These are phyloP conservation scores for Elymus sibiricus DNA, from an alignment of 176 grass and related monocot species.

Conservation along the genomic window DNA sequence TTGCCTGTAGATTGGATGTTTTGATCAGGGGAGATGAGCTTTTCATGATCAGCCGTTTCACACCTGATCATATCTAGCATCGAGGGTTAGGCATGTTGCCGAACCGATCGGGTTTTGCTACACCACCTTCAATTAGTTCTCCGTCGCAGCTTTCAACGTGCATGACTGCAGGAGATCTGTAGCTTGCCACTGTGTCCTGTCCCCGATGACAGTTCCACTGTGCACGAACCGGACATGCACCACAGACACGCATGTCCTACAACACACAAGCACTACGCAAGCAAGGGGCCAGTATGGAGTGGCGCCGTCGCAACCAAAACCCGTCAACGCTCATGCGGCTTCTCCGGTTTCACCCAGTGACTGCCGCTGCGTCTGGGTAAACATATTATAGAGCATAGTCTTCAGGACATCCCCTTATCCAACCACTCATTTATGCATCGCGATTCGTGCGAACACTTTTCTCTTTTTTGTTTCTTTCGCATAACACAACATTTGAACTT, in stretches of 20 bases:
- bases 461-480: no score
- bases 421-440: no score
- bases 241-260: constrained; percentile 20
- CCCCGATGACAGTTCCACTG: constrained; percentile 31
- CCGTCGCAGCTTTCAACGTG: constrained; percentile 27
- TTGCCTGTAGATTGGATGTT: neutral
- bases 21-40: neutral
- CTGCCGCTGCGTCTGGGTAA: neutral
- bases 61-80: neutral
- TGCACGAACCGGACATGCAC: constrained; percentile 10
- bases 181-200: constrained; percentile 24
- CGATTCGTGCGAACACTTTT: no score
- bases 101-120: neutral
- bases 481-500: no score
- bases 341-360: constrained; percentile 33
- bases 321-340: constrained; percentile 14
- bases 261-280: constrained; percentile 17
- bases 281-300: neutral
- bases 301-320: constrained; percentile 16
- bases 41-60: neutral
- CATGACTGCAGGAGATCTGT: constrained; percentile 31
- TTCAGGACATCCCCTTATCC: no score
- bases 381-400: no score
- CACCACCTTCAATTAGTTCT: neutral
- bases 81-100: neutral